Evolutionary conservation across 2,329 filamentous ascomycete genomes (phyloP).

Genomic region (Xylaria multiplex): DNA sequence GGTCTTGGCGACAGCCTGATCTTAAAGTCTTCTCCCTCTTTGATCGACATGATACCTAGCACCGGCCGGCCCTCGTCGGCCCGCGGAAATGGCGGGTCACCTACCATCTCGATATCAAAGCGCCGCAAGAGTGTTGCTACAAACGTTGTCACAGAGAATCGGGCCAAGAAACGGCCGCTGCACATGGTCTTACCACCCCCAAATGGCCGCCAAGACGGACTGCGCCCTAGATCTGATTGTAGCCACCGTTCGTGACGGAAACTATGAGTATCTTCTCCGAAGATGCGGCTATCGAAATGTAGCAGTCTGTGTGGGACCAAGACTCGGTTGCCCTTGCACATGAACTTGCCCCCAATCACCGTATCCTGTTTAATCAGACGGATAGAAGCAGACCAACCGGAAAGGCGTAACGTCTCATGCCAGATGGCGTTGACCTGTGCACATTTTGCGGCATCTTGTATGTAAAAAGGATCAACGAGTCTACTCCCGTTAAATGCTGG

Average conservation of each 20-base stretch:
- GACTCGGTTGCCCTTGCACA: no score
- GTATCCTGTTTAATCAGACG: no score
- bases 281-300: no score
- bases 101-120: slow-evolving; percentile 1
- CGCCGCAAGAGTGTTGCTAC: slow-evolving; percentile 4
- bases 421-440: no score
- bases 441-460: not conserved
- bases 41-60: slow-evolving; percentile 4
- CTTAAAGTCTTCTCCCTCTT: not conserved
- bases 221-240: not conserved
- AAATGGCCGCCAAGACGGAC: slow-evolving; percentile 9
- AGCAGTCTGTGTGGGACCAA: no score
- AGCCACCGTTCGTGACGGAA: no score
- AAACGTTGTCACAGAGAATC: not conserved
- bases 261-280: no score
- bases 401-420: no score
- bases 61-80: not conserved
- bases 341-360: no score
- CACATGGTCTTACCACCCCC: slow-evolving; percentile 14
- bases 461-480: not conserved
- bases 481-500: not conserved
- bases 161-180: slow-evolving; percentile 1
- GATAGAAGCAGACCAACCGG: no score
- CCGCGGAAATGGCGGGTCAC: not conserved
- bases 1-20: not conserved